These are phyloP conservation scores for Sparassis latifolia DNA, from an alignment of 1,284 basidiomycete genomes.

Conservation along the genomic window DNA sequence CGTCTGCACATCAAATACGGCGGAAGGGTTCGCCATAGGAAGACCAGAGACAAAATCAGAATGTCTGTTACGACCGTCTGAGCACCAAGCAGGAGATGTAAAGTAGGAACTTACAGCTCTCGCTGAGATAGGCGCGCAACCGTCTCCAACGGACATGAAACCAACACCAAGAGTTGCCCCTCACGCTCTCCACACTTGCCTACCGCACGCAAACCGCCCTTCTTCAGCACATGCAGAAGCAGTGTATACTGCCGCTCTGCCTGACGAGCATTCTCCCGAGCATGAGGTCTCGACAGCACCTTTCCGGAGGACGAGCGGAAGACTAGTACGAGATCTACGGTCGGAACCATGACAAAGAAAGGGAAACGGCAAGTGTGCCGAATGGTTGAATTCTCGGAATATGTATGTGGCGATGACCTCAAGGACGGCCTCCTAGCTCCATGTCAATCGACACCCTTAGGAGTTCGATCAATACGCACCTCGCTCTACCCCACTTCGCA, in stretches of 20 bases:
- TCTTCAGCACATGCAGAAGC: conserved; percentile 54
- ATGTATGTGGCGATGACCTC: too few relatives aligned
- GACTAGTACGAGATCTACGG: conserved; percentile 66
- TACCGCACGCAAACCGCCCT: conserved; percentile 60
- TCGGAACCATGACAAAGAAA: conserved; percentile 28
- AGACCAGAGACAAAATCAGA: conserved; percentile 61
- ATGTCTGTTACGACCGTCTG: conserved; percentile 31
- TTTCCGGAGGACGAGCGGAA: conserved; percentile 50
- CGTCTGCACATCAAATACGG: conserved; percentile 33
- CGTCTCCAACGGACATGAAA: conserved; percentile 62
- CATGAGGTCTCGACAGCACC: conserved; percentile 51
- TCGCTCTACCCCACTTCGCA: too few relatives aligned
- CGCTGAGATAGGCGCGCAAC: conserved; percentile 62
- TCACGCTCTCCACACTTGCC: conserved; percentile 69
- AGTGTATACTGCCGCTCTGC: conserved; percentile 63
- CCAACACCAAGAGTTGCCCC: conserved; percentile 76
- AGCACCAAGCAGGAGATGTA: background rate
- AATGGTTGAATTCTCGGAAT: too few relatives aligned
- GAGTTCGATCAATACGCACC: too few relatives aligned
- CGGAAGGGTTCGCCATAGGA: conserved; percentile 44
- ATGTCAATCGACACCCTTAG: too few relatives aligned
- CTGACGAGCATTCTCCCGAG: conserved; percentile 51
- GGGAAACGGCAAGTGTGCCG: background rate
- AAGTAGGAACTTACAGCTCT: conserved; percentile 55
- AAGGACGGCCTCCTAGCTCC: too few relatives aligned